Conservation (phyloP, 1,284 basidiomycete genomes). For the Cutaneotrichosporon sp. region DNA sequence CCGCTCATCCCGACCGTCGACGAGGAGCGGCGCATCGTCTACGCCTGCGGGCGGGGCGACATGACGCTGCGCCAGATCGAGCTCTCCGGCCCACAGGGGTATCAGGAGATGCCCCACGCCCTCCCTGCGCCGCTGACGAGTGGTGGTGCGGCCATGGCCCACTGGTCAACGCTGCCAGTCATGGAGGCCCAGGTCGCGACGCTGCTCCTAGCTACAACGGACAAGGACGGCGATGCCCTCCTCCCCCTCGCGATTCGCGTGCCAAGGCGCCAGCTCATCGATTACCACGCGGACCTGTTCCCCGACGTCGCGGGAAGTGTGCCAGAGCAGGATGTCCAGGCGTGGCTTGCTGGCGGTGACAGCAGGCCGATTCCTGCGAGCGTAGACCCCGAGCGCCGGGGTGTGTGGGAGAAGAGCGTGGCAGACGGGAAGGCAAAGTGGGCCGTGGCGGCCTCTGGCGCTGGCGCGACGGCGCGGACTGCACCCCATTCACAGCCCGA, state of each 20-base stretch:
- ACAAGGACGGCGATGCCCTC: constrained; percentile 45
- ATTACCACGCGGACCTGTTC: constrained; percentile 50
- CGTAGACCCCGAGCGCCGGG: constrained; percentile 34
- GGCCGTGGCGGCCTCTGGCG: background rate
- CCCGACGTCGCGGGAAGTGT: constrained; percentile 41
- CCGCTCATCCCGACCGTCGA: constrained; percentile 47
- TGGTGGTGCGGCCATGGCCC: constrained; percentile 38
- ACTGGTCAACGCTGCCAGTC: constrained; percentile 41
- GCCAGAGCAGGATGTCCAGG: constrained; percentile 38
- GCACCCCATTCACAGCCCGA: background rate
- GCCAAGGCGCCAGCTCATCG: constrained; percentile 50
- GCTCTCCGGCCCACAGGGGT: constrained; percentile 38
- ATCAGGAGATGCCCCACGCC: constrained; percentile 39
- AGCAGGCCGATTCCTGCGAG: constrained; percentile 27
- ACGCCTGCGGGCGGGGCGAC: constrained; percentile 48
- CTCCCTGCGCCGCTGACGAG: constrained; percentile 37
- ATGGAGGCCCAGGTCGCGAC: constrained; percentile 51
- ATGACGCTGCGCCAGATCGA: constrained; percentile 50
- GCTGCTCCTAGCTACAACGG: constrained; percentile 39
- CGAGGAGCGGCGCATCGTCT: constrained; percentile 45
- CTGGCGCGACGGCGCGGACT: background rate
- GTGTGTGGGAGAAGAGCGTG: constrained; percentile 26
- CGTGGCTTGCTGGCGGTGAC: constrained; percentile 45
- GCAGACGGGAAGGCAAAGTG: background rate
- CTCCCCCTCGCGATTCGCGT: constrained; percentile 47